Base-by-base conservation (phyloP, 192 early-diverging fungal species). In the Haplosporangium gracile region DNA sequence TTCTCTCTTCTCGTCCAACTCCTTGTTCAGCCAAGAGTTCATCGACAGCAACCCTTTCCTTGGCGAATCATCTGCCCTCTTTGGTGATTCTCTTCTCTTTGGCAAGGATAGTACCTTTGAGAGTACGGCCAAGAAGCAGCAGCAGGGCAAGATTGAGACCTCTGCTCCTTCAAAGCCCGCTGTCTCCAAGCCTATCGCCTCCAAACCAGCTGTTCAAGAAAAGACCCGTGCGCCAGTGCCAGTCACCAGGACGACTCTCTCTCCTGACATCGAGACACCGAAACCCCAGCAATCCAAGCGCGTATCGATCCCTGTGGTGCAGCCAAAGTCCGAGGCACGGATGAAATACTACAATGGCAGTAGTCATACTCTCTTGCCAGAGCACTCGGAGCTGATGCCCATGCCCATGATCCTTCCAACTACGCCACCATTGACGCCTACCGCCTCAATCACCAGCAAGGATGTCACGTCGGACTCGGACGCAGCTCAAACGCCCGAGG, bases 391-490 rank as follows among this genome's bases (percentile, higher is more conserved):
- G 7, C 49, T 51, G 49, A 51, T 51, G 49, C 49, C 49, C 15
- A 51, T 51, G 47, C 47, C 13, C 47, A 38, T 65, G 22, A 40
- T 75, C 34, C 60, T 57, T 16, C 78, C 72, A 6, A 55, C 68
- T 7, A 86, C 78, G 16, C 83, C 83, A 5, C 84, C 84, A 78
- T 72, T 81, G 70, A 86, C 84, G 2, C 84, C 84, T 2, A 76
- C 84, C 13, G 79, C 84, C 1, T 86, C 84, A 0, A 72, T 78
- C 29, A 63, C 79, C 43, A 78, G 78, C 55, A 85, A 76, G 18
- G 84, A 86, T 10, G 76, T 38, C 9, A 60, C 84, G 3, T 86
- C 84, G 38, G 84, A 86, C 47, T 86, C 84, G 16, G 84, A 86
- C 57, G 76, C 51, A 10, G 72, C 49, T 51, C 75, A 57, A 38